Conservation (phyloP, 176 grass and related monocot genomes). For the Pontederia paniculata region DNA sequence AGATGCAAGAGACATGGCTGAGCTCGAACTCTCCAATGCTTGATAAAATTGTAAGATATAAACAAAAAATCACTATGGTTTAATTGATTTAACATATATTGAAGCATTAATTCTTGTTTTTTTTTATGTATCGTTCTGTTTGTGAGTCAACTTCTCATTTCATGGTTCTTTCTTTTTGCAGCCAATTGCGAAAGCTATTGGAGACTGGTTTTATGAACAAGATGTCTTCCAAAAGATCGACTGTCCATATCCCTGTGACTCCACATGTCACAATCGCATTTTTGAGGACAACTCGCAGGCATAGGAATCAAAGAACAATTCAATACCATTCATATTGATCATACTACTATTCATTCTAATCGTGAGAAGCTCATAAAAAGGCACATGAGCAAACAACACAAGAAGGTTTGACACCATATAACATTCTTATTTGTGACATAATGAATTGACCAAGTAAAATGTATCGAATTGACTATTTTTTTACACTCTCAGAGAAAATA, state of each 20-base stretch:
- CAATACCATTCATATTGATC: no score
- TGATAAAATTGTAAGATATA: conserved; percentile 34
- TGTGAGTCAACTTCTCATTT: conserved; percentile 1
- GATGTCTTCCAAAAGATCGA: conserved; percentile 35
- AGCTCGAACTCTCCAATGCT: conserved; percentile 34
- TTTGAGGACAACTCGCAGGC: no score
- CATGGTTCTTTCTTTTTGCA: conserved; percentile 21
- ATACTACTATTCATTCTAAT: no score
- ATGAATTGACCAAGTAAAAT: no score
- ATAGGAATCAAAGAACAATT: no score
- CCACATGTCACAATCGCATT: conserved; percentile 42
- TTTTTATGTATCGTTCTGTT: background rate
- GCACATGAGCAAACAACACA: no score
- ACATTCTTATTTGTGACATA: no score
- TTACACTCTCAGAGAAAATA: no score
- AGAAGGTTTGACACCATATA: no score
- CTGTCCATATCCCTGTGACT: conserved; percentile 74
- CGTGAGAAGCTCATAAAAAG: no score
- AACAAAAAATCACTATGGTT: no score
- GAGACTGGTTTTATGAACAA: conserved; percentile 60
- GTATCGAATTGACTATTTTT: no score
- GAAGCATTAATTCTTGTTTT: background rate
- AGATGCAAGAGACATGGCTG: conserved; percentile 43
- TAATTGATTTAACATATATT: background rate
- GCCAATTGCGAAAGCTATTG: conserved; percentile 70